These are phyloP conservation scores for Drosera capensis DNA, from an alignment of 148 eudicot species.

Conservation along the genomic window DNA sequence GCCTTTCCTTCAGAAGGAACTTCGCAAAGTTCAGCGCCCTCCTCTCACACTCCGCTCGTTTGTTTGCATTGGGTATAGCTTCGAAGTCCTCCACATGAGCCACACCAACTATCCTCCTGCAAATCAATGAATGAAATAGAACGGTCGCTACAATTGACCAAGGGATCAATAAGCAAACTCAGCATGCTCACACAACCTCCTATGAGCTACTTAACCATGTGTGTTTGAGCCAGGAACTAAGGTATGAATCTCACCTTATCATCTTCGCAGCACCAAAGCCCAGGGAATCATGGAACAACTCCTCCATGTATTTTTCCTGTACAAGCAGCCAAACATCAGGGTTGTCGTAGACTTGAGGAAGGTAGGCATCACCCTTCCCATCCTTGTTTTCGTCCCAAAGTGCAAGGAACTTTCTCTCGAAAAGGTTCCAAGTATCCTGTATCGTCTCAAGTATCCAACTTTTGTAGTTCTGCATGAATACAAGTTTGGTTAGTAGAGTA, in stretches of 20 bases:
- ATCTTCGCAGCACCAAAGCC: slow-evolving; percentile 96
- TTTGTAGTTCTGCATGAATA: slow-evolving; percentile 47
- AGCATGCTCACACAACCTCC: too few relatives aligned
- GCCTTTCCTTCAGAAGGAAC: slow-evolving; percentile 53
- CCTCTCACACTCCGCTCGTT: slow-evolving; percentile 72
- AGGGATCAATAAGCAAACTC: too few relatives aligned
- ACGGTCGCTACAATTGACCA: background rate
- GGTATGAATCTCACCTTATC: slow-evolving; percentile 40
- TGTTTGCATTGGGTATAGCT: slow-evolving; percentile 39
- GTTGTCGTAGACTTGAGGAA: slow-evolving; percentile 57
- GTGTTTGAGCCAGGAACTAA: background rate
- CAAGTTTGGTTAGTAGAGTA: background rate
- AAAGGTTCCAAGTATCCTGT: slow-evolving; percentile 71
- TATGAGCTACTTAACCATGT: too few relatives aligned
- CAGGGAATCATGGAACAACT: slow-evolving; percentile 72
- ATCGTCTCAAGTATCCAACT: slow-evolving; percentile 55
- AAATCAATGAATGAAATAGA: slow-evolving; percentile 2
- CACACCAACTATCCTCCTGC: slow-evolving; percentile 91
- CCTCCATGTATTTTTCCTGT: slow-evolving; percentile 46
- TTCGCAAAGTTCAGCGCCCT: slow-evolving; percentile 78
- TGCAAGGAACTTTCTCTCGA: slow-evolving; percentile 48
- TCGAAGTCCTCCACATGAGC: slow-evolving; percentile 96
- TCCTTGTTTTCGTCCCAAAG: slow-evolving; percentile 85
- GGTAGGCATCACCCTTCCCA: slow-evolving; percentile 88
- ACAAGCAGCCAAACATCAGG: slow-evolving; percentile 42